Evolutionary conservation across 2,329 filamentous ascomycete genomes (phyloP).

Genomic region (Spiromastix sp.): DNA sequence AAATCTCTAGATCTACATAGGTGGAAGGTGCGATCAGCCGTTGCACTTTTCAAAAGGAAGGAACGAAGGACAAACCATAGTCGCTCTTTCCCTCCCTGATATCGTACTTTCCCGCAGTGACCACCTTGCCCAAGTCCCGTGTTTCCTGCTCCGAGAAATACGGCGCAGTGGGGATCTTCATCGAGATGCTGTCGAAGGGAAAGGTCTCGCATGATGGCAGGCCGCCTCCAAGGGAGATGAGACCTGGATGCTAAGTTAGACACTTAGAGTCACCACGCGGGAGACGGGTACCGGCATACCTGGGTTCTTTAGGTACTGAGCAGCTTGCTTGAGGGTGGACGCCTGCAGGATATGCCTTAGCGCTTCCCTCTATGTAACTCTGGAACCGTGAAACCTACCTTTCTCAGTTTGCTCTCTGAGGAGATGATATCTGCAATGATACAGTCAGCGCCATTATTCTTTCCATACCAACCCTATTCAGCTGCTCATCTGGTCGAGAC

Average conservation of each 20-base stretch:
- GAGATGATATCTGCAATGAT: conserved; percentile 44
- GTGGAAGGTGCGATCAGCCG: conserved; percentile 15
- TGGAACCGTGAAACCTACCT: no score
- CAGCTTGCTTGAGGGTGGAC: conserved; percentile 73
- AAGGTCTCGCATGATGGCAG: conserved; percentile 85
- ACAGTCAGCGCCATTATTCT: conserved; percentile 1
- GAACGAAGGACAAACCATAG: conserved; percentile 27
- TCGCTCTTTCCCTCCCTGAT: conserved; percentile 51
- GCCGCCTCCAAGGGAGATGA: conserved; percentile 89
- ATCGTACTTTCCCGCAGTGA: conserved; percentile 77
- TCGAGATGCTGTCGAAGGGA: conserved; percentile 67
- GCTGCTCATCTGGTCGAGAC: conserved; percentile 35
- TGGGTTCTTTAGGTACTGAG: conserved; percentile 65
- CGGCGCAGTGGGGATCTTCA: conserved; percentile 62
- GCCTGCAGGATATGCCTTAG: conserved; percentile 34
- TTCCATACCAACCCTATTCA: no score
- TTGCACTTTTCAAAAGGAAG: neutral
- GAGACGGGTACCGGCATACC: conserved; percentile 27
- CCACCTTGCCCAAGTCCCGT: conserved; percentile 45
- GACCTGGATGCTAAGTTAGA: conserved; percentile 28
- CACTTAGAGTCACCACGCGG: conserved; percentile 5
- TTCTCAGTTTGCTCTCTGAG: conserved; percentile 47
- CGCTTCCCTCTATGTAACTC: no score
- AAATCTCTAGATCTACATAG: conserved; percentile 67
- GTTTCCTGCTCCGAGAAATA: conserved; percentile 62